Base-by-base conservation (phyloP, 495 filamentous ascomycete genomes). In the Rhizodiscina lignyota region DNA sequence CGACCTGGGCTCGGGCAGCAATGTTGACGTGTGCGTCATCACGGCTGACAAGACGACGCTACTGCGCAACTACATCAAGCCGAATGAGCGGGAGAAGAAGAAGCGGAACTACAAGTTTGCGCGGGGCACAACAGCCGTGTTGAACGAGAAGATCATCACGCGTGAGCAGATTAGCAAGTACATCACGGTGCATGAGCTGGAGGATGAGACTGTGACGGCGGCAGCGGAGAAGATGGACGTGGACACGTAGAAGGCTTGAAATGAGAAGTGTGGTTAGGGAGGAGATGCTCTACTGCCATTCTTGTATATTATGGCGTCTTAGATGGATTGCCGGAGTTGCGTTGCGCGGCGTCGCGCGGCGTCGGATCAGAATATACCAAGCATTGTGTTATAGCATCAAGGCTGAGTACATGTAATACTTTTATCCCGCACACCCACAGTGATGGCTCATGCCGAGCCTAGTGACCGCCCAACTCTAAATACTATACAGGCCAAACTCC, bases 21-120 rank as follows among this genome's bases (percentile, higher is more conserved):
- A 99, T 55, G 91, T 99, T 30, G 91, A 99, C 54, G 77, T 99
- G 30, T 86, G 84, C 42, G 72, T 99, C 41, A 94, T 99, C 47
- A 89, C 85, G 37, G 62, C 69, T 45, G 84, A 94, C 43, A 91
- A 93, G 74, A 87, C 91, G 18, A 80, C 81, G 43, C 56, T 99
- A 56, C 66, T 85, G 66, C 72, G 89, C 43, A 91, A 89, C 56
- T 87, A 79, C 61, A 72, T 91, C 57, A 83, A 64, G 55, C 91
- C 91, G 32, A 99, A 99, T 55, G 73, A 84, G 61, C 72, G 91
- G 52, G 81, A 75, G 48, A 63, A 76, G 62, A 99, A 99, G 70
- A 72, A 86, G 53, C 70, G 79, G 63, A 83, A 84, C 60, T 99
- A 99, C 62, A 68, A 70, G 46, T 99, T 96, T 65, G 61, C 64